Evolutionary conservation across 2,329 filamentous ascomycete species (phyloP), one percentile per base, ranked within the genome.

Genomic region (Apiospora aurea): DNA sequence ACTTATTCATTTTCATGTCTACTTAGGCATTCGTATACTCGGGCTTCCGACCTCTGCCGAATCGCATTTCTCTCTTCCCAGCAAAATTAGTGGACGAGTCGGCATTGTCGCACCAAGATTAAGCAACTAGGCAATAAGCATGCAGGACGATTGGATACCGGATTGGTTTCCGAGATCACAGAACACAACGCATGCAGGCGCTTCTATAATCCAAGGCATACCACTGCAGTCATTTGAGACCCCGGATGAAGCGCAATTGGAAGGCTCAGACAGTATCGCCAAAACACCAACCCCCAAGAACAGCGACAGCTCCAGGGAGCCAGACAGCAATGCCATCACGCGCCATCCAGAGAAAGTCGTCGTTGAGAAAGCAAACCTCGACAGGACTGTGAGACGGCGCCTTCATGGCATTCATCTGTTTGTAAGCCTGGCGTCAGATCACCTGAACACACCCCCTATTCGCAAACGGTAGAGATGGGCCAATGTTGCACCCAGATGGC

Each of bases 381-480:
- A 75, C 38, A 69, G 78, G 29, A 75, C 73, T 26, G 77, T 79
- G 4, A 75, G 77, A 41, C 74, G 78, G 21, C 75, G 75, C 46
- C 72, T 79, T 16, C 74, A 75, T 14, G 75, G 77, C 2, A 76
- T 78, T 14, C 76, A 79, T 26, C 64, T 77, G 1, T 77, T 76
- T 70, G 78, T 79, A 69, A 66, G 77, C 75, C 21, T 24, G 13
- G 18, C 8, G 51, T n/a, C 21, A 26, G 66, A 41, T 14, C 16
- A 38, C 44, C 11, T 14, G 10, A 26, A 11, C 16, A 11, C 16
- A 6, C 18, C 18, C 29, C 53, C 10, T 41, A 41, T n/a, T 8
- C 18, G 2, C 29, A 26, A 38, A 16, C 8, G 53, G 6, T 13
- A 61, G 34, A 13, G 13, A 61, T 16, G n/a, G n/a, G 41, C 13